Evolutionary conservation across 2,329 filamentous ascomycete species (phyloP), one percentile per base, ranked within the genome.

Genomic region (Penicillium janthinellum): DNA sequence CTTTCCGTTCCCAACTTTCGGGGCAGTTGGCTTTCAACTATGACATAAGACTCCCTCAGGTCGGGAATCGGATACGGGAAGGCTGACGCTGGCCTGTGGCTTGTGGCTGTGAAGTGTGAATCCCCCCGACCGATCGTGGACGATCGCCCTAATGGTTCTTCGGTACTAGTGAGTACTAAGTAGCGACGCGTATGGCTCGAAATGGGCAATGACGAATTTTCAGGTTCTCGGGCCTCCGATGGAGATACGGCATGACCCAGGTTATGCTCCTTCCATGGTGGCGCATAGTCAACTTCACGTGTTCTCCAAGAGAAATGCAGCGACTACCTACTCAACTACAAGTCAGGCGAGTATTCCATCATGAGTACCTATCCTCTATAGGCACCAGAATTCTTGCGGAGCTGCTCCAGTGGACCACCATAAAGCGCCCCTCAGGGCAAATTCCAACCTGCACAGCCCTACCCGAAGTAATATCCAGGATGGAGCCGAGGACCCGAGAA

Each of bases 1-100:
- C 60, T 60, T 69, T 66, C 61, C 60, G 57, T 59, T 63, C 60
- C 60, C 60, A 62, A 63, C 51, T 62, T 67, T 65, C 28, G 28
- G 28, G 28, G 22, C 44, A 7, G 35, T 31, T 22, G 35, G 53
- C 53, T 59, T 59, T 59, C 59, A 60, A 42, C 59, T 66, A 66
- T 68, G 65, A 68, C 66, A 68, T 68, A 68, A 68, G 64, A 68
- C 66, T 58, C 55, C 45, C 53, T 44, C 39, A 35, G 12, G 10
- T n/a, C 35, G 56, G 61, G 61, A 31, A 31, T 31, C 28, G 28
- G 28, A 20, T 28, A 38, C 49, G 28, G 45, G 44, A n/a, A 31
- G 14, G 35, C 42, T 51, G 48, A 39, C 42, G 52, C 20, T 28
- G 10, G 47, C 31, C 39, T 42, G 47, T 50, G 47, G 49, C 49